Percentiles rank a stretch among this genome's conserved stretches.
These are phyloP conservation scores for Suillus decipiens DNA, from an alignment of 768 basidiomycete species.

Conservation along the genomic window DNA sequence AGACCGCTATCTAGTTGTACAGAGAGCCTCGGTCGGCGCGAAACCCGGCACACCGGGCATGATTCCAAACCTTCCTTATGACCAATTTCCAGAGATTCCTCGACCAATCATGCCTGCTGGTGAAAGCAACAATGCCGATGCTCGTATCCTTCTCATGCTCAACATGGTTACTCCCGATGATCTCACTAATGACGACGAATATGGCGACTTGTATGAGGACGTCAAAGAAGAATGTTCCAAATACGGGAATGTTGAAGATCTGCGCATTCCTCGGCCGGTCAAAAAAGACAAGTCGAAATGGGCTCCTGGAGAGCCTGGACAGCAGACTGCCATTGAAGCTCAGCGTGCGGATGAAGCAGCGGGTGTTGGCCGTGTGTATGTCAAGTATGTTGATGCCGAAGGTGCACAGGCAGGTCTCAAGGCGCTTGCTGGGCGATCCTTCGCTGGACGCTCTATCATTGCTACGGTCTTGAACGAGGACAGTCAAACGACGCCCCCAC, in stretches of 20 bases:
- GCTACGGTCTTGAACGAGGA: constrained; percentile 83
- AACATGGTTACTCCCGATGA: constrained; percentile 99
- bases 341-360: constrained; percentile 81
- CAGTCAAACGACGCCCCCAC: constrained; percentile 81
- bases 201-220: constrained; percentile 92
- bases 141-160: constrained; percentile 92
- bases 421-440: constrained; percentile 86
- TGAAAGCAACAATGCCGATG: constrained; percentile 56
- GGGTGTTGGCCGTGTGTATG: constrained; percentile 95
- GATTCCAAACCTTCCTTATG: constrained; percentile 68
- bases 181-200: constrained; percentile 86
- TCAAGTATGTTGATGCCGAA: constrained; percentile 70
- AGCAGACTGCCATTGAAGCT: constrained; percentile 64
- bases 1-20: constrained; percentile 93
- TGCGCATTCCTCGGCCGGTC: constrained; percentile 85
- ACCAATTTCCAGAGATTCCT: constrained; percentile 81
- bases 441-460: constrained; percentile 84
- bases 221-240: constrained; percentile 87
- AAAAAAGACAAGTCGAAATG: constrained; percentile 85
- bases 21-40: constrained; percentile 93
- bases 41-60: constrained; percentile 69
- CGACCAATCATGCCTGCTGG: constrained; percentile 88
- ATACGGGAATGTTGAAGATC: constrained; percentile 80
- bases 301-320: constrained; percentile 61
- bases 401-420: constrained; percentile 75